Base-by-base conservation (phyloP, 257 asterid species). In the Solanum chiquidenum region DNA sequence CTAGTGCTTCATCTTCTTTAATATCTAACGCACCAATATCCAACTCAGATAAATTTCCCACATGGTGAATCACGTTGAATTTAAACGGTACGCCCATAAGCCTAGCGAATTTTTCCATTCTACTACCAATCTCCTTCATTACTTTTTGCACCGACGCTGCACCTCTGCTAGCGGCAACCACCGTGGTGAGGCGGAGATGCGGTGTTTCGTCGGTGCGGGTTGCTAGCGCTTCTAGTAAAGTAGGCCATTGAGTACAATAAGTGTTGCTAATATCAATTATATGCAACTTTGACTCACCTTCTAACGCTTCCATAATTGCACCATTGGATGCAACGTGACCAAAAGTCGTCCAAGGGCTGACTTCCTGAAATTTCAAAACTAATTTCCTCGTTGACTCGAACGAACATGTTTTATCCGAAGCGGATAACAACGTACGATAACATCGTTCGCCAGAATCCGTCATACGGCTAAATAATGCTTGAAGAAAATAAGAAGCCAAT, bases 211-310 rank as follows among this genome's bases (percentile, higher is more conserved):
- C 98, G 0, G 93, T 89, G 4, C 98, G 90, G 1, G 99, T 97
- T 27, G 99, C 99, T 35, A 97, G 91, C n/a, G 99, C 98, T 91
- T 97, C 99, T 0, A 97, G 91, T 21, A 97, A 87, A 77, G 99
- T 97, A 11, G 99, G 99, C 99, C 99, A 97, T 93, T 97, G 99
- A 3, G 99, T 96, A 92, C 99, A 96, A 74, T 89, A 96, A 0
- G 99, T 97, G 91, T 96, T 95, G 88, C 98, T 94, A 3, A 97
- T 80, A 86, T 97, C 99, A 35, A 97, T 85, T 7, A 97, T 96
- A 42, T 97, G 99, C 10, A 97, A 58, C 86, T 90, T 93, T 58
- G 66, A 34, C 83, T 96, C 98, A 2, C 99, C 99, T 37, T 97
- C 98, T 6, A 97, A 90, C 0, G 98, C 99, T 68, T 97, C 99